Evolutionary conservation across 805 yeast species (phyloP).

Genomic region (Pichia thaimueangensis): DNA sequence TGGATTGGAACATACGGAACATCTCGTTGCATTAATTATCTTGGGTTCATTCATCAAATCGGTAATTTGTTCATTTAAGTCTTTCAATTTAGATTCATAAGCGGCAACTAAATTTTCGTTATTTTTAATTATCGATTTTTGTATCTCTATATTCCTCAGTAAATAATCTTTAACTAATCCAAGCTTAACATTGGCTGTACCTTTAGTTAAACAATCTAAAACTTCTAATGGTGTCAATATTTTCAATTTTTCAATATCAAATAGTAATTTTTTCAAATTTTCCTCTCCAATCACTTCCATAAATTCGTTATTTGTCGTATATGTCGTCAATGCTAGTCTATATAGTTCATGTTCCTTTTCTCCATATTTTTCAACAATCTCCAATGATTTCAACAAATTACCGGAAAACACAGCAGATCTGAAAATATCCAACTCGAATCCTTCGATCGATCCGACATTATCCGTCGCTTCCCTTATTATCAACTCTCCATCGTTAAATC

Average conservation of each 20-base stretch:
- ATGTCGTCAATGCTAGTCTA: conserved; percentile 55
- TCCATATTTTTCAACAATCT: conserved; percentile 54
- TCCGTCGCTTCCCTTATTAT: conserved; percentile 30
- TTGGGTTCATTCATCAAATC: conserved; percentile 41
- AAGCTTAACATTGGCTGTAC: conserved; percentile 39
- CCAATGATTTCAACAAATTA: conserved; percentile 51
- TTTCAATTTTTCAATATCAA: conserved; percentile 43
- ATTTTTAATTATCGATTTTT: conserved; percentile 59
- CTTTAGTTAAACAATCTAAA: conserved; percentile 34
- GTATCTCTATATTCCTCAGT: conserved; percentile 50
- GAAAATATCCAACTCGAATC: conserved; percentile 54
- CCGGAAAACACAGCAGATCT: conserved; percentile 55
- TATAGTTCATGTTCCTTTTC: conserved; percentile 57
- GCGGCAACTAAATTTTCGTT: conserved; percentile 60
- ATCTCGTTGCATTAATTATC: conserved; percentile 46
- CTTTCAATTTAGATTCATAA: conserved; percentile 59
- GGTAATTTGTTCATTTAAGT: conserved; percentile 47
- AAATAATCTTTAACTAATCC: conserved; percentile 70
- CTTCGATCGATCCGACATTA: conserved; percentile 23
- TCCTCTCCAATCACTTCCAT: conserved; percentile 48
- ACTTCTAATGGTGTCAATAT: conserved; percentile 71
- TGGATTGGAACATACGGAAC: conserved; percentile 57
- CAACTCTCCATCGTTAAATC: conserved; percentile 44
- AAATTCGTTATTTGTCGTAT: conserved; percentile 48
- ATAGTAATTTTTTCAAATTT: conserved; percentile 42